These are phyloP conservation scores for Colletotrichum paranaense DNA, from an alignment of 2,329 filamentous ascomycete species.

Conservation along the genomic window DNA sequence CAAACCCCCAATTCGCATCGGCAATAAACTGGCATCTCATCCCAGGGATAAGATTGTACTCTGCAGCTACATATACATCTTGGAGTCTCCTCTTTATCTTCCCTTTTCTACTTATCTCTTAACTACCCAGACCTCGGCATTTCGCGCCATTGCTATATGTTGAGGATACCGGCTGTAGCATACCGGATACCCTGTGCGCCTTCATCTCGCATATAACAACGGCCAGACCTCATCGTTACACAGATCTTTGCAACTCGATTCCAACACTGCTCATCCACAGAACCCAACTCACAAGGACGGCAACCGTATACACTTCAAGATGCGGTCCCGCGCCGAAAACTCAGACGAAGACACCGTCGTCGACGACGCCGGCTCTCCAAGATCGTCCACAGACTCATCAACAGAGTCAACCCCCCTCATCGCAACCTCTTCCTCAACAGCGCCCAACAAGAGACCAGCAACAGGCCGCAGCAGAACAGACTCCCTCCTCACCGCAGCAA, in stretches of 20 bases:
- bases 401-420: constrained; percentile 30
- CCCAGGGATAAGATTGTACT: constrained; percentile 20
- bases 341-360: constrained; percentile 11
- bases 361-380: neutral
- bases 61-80: neutral
- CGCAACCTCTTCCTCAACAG: neutral
- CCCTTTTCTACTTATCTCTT: neutral
- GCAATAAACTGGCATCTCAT: constrained; percentile 6
- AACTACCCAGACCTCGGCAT: neutral
- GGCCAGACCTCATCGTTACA: neutral
- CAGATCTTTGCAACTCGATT: neutral
- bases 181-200: neutral
- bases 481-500: constrained; percentile 22
- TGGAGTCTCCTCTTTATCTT: neutral
- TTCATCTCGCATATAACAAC: neutral
- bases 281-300: neutral
- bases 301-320: constrained; percentile 12
- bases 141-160: neutral
- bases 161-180: neutral
- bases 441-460: constrained; percentile 2
- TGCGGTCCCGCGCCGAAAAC: constrained; percentile 12
- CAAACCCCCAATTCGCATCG: neutral
- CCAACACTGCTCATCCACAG: neutral
- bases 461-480: constrained; percentile 8
- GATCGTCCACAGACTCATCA: neutral